These are phyloP conservation scores for Anethum foeniculum DNA, from an alignment of 140 eudicot species.

Conservation along the genomic window DNA sequence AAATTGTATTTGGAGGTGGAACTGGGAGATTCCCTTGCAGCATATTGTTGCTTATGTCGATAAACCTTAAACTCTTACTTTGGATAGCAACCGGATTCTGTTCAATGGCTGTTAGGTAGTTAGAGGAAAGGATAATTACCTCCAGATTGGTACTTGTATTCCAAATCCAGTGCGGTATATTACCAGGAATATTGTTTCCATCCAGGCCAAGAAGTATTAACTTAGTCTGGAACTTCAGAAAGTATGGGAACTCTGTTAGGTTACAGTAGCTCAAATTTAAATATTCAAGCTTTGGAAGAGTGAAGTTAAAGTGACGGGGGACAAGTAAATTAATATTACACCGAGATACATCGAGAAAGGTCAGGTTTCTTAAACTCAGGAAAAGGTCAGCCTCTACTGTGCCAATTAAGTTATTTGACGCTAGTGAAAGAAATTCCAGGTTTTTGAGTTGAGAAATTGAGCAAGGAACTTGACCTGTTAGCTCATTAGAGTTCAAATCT, in stretches of 20 bases:
- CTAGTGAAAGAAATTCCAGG: slow-evolving; percentile 2
- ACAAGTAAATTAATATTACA: background rate
- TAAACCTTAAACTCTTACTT: background rate
- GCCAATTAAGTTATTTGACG: slow-evolving; percentile 19
- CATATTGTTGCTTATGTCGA: slow-evolving; percentile 11
- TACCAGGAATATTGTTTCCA: too few relatives aligned
- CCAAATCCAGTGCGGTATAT: too few relatives aligned
- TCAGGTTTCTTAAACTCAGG: slow-evolving; percentile 13
- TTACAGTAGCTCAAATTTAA: too few relatives aligned
- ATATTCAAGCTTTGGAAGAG: too few relatives aligned
- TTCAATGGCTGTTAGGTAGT: background rate
- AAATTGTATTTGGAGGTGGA: slow-evolving; percentile 17
- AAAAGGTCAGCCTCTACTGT: slow-evolving; percentile 15
- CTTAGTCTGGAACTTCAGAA: too few relatives aligned
- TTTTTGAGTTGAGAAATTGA: slow-evolving; percentile 17
- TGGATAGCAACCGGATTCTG: background rate
- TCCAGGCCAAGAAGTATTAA: too few relatives aligned
- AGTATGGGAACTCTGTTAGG: too few relatives aligned
- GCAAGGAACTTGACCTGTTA: slow-evolving; percentile 21
- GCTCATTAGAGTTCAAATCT: background rate
- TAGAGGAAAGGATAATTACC: background rate
- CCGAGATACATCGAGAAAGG: background rate
- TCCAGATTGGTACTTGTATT: too few relatives aligned
- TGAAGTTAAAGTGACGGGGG: too few relatives aligned
- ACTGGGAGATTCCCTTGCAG: slow-evolving; percentile 24